phyloP scores from a whole-genome alignment of 2,329 filamentous ascomycete species.

The Rutstroemia sydowiana region DNA sequence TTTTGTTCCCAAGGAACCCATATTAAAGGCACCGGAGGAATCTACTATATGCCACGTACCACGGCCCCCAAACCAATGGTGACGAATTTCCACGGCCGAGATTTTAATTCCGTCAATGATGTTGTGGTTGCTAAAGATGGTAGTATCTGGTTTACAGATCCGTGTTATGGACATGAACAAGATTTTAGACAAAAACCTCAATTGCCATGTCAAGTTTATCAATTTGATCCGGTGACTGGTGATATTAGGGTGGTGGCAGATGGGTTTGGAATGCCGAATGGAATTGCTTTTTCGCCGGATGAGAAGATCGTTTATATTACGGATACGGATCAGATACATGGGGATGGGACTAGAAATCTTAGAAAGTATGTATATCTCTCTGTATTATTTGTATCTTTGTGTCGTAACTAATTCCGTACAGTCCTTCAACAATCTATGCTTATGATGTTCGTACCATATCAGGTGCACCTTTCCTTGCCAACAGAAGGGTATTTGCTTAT shows the following conservation, averaged over 20 bases:
- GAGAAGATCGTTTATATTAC: constrained; percentile 46
- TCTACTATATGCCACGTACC: constrained; percentile 17
- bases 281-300: constrained; percentile 48
- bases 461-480: constrained; percentile 18
- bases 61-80: constrained; percentile 33
- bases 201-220: constrained; percentile 52
- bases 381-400: background rate
- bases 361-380: constrained; percentile 11
- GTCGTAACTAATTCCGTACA: background rate
- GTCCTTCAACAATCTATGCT: constrained; percentile 15
- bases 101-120: constrained; percentile 54
- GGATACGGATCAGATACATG: constrained; percentile 42
- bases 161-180: constrained; percentile 51
- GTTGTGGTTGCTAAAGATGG: constrained; percentile 44
- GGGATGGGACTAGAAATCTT: constrained; percentile 15
- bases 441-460: constrained; percentile 16
- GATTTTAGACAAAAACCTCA: constrained; percentile 47
- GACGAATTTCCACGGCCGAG: constrained; percentile 52
- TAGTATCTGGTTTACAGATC: constrained; percentile 60
- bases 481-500: constrained; percentile 45
- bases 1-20: constrained; percentile 22
- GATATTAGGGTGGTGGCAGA: constrained; percentile 50
- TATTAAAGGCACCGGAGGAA: constrained; percentile 10
- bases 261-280: constrained; percentile 49
- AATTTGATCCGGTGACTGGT: constrained; percentile 42